Conservation (phyloP, 768 basidiomycete genomes). For the Udeniomyces megalosporus region DNA sequence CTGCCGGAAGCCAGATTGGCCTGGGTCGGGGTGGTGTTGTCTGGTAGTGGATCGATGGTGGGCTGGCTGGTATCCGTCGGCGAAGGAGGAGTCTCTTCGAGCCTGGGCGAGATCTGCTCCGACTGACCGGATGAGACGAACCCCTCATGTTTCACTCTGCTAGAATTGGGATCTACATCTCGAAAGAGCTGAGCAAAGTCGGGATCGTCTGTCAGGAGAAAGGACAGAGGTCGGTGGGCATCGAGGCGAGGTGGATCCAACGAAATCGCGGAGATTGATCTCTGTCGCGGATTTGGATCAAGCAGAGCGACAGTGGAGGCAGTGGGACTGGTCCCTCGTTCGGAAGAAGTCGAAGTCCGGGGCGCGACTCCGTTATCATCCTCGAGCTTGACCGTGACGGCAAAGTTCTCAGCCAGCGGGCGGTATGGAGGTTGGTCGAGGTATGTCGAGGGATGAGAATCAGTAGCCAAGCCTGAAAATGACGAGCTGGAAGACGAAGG, state of each 20-base stretch:
- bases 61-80: no score
- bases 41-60: no score
- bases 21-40: no score
- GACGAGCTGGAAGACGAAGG: no score
- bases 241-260: constrained; percentile 9
- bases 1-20: no score
- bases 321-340: constrained; percentile 1
- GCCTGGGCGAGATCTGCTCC: no score
- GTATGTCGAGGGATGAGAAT: no score
- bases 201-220: constrained; percentile 11
- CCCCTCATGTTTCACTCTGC: neutral
- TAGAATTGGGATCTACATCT: neutral
- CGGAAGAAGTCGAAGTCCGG: constrained; percentile 1
- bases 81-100: no score
- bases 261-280: constrained; percentile 1
- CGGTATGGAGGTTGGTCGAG: no score
- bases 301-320: neutral
- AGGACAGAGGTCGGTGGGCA: constrained; percentile 13
- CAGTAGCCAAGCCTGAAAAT: no score
- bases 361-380: neutral
- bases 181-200: constrained; percentile 11
- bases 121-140: neutral
- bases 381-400: neutral
- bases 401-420: neutral
- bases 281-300: neutral